These are phyloP conservation scores for Gaultheria prostrata DNA, from an alignment of 148 eudicot species.

Conservation along the genomic window DNA sequence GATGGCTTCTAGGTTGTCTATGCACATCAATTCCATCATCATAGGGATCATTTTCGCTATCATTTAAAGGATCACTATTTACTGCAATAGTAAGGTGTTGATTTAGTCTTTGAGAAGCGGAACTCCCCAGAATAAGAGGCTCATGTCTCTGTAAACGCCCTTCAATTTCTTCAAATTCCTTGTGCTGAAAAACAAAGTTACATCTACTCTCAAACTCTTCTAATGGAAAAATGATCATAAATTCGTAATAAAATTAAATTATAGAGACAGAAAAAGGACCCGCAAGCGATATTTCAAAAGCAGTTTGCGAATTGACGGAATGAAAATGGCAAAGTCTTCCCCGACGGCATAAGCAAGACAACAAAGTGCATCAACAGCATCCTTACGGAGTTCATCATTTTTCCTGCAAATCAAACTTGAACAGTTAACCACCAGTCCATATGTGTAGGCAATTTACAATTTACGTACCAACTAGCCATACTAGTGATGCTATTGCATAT, in stretches of 20 bases:
- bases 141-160: slow-evolving; percentile 67
- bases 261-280: slow-evolving; percentile 36
- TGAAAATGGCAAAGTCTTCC: slow-evolving; percentile 88
- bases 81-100: slow-evolving; percentile 77
- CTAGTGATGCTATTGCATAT: neutral
- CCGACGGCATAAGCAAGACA: slow-evolving; percentile 95
- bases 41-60: slow-evolving; percentile 66
- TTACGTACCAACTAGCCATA: neutral
- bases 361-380: slow-evolving; percentile 93
- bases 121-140: slow-evolving; percentile 63
- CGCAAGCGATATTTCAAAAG: slow-evolving; percentile 79
- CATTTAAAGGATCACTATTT: slow-evolving; percentile 82
- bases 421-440: neutral
- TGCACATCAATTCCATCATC: slow-evolving; percentile 56
- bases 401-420: slow-evolving; percentile 44
- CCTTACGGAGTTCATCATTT: slow-evolving; percentile 90
- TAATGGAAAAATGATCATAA: neutral
- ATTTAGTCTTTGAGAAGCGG: slow-evolving; percentile 72
- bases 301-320: slow-evolving; percentile 90
- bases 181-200: slow-evolving; percentile 54
- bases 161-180: slow-evolving; percentile 92
- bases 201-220: slow-evolving; percentile 3
- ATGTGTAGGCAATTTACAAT: neutral
- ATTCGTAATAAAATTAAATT: neutral
- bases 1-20: slow-evolving; percentile 57